phyloP scores from a whole-genome alignment of 257 asterid species.

The Pogostemon cablin region DNA sequence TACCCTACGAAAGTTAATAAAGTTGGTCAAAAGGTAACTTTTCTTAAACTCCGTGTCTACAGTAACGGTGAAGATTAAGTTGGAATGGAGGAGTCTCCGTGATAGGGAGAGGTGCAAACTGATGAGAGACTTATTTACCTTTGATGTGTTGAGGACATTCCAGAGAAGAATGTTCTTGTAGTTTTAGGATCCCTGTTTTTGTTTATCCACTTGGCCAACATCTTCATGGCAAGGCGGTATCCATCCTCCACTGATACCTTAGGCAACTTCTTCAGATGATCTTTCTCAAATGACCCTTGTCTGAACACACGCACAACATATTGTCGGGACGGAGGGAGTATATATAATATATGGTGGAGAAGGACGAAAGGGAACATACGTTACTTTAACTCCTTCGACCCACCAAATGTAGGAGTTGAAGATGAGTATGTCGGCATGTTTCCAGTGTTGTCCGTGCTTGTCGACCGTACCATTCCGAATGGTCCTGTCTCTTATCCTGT shows the following conservation, averaged over 20 bases:
- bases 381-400: conserved; percentile 62
- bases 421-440: conserved; percentile 67
- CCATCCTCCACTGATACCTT: conserved; percentile 55
- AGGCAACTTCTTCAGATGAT: conserved; percentile 31
- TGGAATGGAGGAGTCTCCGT: no score
- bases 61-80: no score
- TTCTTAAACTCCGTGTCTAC: no score
- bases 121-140: conserved; percentile 19
- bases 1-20: no score
- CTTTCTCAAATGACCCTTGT: conserved; percentile 65
- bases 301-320: conserved; percentile 31
- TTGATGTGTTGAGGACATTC: conserved; percentile 79
- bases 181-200: conserved; percentile 58
- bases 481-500: conserved; percentile 53
- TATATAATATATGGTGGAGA: no score
- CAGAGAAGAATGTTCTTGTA: conserved; percentile 59
- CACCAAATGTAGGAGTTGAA: conserved; percentile 93
- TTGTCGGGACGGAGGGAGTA: no score
- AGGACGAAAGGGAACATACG: conserved; percentile 37
- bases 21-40: no score
- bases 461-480: conserved; percentile 65
- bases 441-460: conserved; percentile 74
- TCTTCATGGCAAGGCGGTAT: conserved; percentile 62
- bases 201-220: conserved; percentile 68
- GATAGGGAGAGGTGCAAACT: no score